Evolutionary conservation across 2,329 filamentous ascomycete species (phyloP).

Genomic region (Ophiostoma quercus): DNA sequence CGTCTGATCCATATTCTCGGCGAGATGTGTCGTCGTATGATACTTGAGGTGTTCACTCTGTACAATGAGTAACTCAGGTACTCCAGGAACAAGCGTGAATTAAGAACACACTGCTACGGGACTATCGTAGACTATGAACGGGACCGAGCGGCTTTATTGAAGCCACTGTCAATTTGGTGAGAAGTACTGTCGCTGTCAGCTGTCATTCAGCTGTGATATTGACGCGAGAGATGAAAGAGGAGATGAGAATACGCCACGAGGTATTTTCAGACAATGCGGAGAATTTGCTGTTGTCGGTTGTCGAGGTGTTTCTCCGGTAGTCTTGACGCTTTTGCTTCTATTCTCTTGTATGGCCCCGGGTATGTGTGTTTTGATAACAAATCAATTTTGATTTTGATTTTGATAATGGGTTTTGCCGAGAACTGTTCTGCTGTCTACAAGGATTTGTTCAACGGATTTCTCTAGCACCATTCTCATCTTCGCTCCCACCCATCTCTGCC

Average conservation of each 20-base stretch:
- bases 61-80: too few relatives aligned
- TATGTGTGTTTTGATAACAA: too few relatives aligned
- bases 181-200: too few relatives aligned
- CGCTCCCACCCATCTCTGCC: not conserved
- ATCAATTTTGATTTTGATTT: too few relatives aligned
- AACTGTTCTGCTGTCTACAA: too few relatives aligned
- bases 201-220: not conserved
- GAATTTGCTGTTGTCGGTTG: not conserved
- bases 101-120: not conserved
- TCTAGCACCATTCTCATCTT: not conserved
- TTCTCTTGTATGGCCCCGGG: too few relatives aligned
- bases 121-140: not conserved
- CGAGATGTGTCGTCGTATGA: not conserved
- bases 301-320: not conserved
- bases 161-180: not conserved
- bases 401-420: too few relatives aligned
- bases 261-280: not conserved
- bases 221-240: not conserved
- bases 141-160: not conserved
- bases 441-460: not conserved
- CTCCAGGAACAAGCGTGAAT: not conserved
- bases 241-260: not conserved
- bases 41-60: not conserved
- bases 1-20: not conserved
- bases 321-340: too few relatives aligned